Percentiles rank a stretch among this genome's conserved stretches.
Evolutionary conservation across 2,329 filamentous ascomycete species (phyloP).

Genomic region (Colletotrichum theobromicola): DNA sequence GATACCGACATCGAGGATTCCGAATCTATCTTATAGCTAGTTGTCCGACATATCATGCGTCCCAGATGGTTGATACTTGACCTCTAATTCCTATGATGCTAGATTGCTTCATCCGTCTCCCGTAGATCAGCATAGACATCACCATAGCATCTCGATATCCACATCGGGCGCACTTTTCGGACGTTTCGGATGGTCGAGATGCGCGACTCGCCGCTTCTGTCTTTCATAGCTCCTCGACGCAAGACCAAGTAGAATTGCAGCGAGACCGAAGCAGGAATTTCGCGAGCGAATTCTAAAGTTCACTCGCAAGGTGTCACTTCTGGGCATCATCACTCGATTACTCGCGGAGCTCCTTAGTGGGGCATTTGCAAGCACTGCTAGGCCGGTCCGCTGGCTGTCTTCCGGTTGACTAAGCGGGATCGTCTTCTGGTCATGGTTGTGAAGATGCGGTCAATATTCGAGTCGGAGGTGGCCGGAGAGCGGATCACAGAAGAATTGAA

Average conservation of each 20-base stretch:
- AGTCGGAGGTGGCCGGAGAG: not conserved
- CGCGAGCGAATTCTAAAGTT: not conserved
- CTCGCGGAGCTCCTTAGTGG: not conserved
- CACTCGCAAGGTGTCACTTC: not conserved
- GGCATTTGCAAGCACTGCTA: not conserved
- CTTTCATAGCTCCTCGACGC: not conserved
- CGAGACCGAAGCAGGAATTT: not conserved
- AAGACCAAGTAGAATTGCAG: not conserved
- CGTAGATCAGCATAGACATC: not conserved
- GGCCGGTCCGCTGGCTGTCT: not conserved
- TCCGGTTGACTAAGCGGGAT: not conserved
- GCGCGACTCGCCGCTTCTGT: not conserved
- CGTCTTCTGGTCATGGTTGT: not conserved
- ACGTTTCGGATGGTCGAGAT: not conserved
- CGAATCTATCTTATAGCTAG: not conserved
- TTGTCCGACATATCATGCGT: not conserved
- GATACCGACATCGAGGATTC: not conserved
- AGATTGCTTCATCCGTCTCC: not conserved
- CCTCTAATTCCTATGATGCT: not conserved
- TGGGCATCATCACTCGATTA: not conserved
- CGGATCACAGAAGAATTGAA: not conserved
- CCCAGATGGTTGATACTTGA: not conserved
- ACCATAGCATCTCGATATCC: not conserved
- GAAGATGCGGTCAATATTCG: not conserved
- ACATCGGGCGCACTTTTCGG: not conserved